Base-by-base conservation (phyloP, 495 filamentous ascomycete genomes). In the Tuber borchii region DNA sequence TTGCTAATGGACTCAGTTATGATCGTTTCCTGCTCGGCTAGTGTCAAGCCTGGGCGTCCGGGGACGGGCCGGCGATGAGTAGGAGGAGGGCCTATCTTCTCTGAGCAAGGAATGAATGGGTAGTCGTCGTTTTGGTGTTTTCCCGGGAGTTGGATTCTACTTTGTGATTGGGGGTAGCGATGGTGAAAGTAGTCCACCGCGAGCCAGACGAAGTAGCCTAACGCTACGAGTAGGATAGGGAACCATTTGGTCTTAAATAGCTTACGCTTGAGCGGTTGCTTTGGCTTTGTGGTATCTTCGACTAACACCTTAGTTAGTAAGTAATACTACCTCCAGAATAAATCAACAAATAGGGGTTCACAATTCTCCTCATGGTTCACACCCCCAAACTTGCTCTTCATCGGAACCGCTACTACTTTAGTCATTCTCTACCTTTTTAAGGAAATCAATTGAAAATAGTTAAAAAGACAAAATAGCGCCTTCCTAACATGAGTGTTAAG, bases 1-100 rank as follows among this genome's bases (percentile, higher is more conserved):
- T 73, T 75, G 43, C 70, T 79, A 16, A 79, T 70, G 40, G 78
- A 79, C 2, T 68, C 26, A 22, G 78, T 45, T 14, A 79, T 61
- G 10, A 75, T 20, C 9, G 22, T 22, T 45, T 79, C 78, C n/a
- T 79, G 74, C 56, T 73, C 70, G 39, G 56, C 73, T 5, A 79
- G 43, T 0, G 76, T 75, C 40, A 69, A 37, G 17, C 65, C 71
- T 22, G 51, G 51, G 56, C 71, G 61, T 10, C 75, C 72, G 42
- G 14, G 31, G 10, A 61, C 51, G n/a, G 51, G n/a, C n/a, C 1
- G 51, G 51, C 51, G 0, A 31, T 61, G 2, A 10, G 10, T n/a
- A 2, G 22, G n/a, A 26, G 51, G n/a, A 31, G n/a, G n/a, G n/a
- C 0, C n/a, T 14, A 5, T 16, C 51, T 31, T 16, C n/a, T 2